A percentile compares a stretch with the other conserved stretches of the same genome.
phyloP scores from a whole-genome alignment of 176 grass and related monocot species.

The Metroxylon sagu region DNA sequence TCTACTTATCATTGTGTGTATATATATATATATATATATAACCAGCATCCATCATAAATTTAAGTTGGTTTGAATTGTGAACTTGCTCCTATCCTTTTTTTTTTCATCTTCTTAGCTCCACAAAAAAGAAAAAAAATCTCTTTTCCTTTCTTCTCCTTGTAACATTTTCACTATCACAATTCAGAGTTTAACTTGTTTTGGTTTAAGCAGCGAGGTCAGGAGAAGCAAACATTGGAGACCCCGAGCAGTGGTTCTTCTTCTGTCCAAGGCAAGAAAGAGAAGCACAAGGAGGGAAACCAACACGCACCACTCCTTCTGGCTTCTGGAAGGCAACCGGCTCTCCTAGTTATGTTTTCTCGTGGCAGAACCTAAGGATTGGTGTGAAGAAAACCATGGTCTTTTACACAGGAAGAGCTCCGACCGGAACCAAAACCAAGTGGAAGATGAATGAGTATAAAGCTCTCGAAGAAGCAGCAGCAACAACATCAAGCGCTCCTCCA shows the following conservation, averaged over 20 bases:
- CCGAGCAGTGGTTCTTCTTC: slow-evolving; percentile 42
- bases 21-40: too few relatives aligned
- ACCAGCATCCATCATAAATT: too few relatives aligned
- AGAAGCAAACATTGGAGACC: slow-evolving; percentile 14
- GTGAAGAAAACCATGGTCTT: slow-evolving; percentile 83
- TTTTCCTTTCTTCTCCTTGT: too few relatives aligned
- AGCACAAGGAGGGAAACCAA: slow-evolving; percentile 30
- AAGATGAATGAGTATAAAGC: slow-evolving; percentile 93
- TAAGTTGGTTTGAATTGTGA: too few relatives aligned
- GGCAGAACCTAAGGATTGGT: slow-evolving; percentile 23
- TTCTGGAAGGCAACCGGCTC: slow-evolving; percentile 75
- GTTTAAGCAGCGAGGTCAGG: not conserved
- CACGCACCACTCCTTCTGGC: slow-evolving; percentile 51
- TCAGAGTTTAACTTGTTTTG: too few relatives aligned
- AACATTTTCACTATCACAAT: too few relatives aligned
- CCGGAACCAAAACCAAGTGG: slow-evolving; percentile 45
- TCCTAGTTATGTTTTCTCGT: slow-evolving; percentile 23
- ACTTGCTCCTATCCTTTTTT: too few relatives aligned
- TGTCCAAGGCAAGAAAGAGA: slow-evolving; percentile 32
- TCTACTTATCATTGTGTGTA: too few relatives aligned
- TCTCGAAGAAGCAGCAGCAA: not conserved
- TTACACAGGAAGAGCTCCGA: slow-evolving; percentile 52
- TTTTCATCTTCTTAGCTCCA: too few relatives aligned
- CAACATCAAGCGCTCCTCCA: not conserved
- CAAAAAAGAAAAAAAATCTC: too few relatives aligned